Conservation (phyloP, 495 filamentous ascomycete species). For the Cetradonia linearis region DNA sequence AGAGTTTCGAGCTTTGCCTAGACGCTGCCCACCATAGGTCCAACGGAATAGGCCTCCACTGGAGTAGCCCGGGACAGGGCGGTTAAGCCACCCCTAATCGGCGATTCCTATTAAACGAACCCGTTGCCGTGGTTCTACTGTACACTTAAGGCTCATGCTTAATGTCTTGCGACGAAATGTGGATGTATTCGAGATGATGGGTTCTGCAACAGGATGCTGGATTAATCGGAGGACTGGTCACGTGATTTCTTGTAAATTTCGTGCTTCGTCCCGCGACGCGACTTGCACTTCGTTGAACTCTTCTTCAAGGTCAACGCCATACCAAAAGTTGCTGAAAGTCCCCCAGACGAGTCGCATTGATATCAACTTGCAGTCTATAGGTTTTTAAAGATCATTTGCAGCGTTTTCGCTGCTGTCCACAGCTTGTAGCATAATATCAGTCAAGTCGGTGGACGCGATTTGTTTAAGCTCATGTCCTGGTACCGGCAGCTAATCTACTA, state of each 20-base stretch:
- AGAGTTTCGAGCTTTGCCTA: constrained; percentile 12
- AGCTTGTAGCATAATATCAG: not conserved
- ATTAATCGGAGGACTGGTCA: not conserved
- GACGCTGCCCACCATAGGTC: constrained; percentile 13
- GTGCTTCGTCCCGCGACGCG: not conserved
- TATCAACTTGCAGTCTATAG: not conserved
- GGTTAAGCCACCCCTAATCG: constrained; percentile 12
- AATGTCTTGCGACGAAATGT: not conserved
- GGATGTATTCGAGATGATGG: not conserved
- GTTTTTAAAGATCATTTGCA: not conserved
- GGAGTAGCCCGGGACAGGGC: constrained; percentile 14
- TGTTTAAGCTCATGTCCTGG: not conserved
- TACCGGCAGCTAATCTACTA: not conserved
- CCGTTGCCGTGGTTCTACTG: not conserved
- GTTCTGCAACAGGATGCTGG: not conserved
- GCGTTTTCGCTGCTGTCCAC: not conserved
- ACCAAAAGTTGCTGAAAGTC: not conserved
- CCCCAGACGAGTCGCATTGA: not conserved
- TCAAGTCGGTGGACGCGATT: not conserved
- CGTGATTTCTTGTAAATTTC: not conserved
- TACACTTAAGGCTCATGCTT: not conserved
- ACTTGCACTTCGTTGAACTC: not conserved
- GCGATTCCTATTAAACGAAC: constrained; percentile 2
- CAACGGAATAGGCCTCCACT: not conserved
- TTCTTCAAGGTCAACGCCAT: not conserved